Evolutionary conservation across 176 grass and related monocot species (phyloP).

Genomic region (Metroxylon sagu): DNA sequence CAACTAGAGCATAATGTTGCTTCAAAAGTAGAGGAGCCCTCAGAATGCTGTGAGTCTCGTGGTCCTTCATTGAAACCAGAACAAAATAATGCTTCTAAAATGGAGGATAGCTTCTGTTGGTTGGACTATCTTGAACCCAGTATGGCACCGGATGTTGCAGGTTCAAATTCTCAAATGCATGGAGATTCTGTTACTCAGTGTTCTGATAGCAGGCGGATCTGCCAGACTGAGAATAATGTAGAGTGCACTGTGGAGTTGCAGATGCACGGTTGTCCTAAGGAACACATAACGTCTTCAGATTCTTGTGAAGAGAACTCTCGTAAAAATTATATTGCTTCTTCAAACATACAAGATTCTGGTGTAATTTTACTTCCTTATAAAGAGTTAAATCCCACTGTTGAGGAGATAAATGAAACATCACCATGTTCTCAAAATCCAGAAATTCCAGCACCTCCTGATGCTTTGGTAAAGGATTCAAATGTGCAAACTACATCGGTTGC

Average conservation of each 20-base stretch:
- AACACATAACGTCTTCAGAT: conserved; percentile 31
- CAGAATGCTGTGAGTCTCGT: conserved; percentile 44
- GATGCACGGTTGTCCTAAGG: conserved; percentile 26
- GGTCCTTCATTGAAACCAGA: conserved; percentile 44
- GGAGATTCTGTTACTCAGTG: conserved; percentile 7
- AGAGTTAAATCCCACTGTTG: conserved; percentile 9
- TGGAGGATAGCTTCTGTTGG: conserved; percentile 31
- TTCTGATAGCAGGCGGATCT: conserved; percentile 28
- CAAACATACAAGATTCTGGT: conserved; percentile 19
- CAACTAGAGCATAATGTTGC: conserved; percentile 33
- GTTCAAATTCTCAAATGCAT: conserved; percentile 41
- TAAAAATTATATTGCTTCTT: conserved; percentile 24
- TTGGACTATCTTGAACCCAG: conserved; percentile 48
- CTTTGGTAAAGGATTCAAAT: conserved; percentile 30
- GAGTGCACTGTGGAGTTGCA: conserved; percentile 16
- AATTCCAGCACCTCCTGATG: conserved; percentile 21
- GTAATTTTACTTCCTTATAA: conserved; percentile 69
- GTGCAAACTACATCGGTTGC: conserved; percentile 13
- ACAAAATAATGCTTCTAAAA: conserved; percentile 15
- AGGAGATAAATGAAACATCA: conserved; percentile 24
- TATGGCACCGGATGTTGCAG: conserved; percentile 28
- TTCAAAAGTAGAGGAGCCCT: conserved; percentile 30
- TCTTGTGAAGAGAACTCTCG: conserved; percentile 28
- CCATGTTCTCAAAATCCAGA: conserved; percentile 32
- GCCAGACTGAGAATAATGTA: conserved; percentile 21